Percentiles rank a stretch among this genome's conserved stretches.
These are phyloP conservation scores for Chrysopogon serrulatus DNA, from an alignment of 176 grass and related monocot genomes.

Conservation along the genomic window DNA sequence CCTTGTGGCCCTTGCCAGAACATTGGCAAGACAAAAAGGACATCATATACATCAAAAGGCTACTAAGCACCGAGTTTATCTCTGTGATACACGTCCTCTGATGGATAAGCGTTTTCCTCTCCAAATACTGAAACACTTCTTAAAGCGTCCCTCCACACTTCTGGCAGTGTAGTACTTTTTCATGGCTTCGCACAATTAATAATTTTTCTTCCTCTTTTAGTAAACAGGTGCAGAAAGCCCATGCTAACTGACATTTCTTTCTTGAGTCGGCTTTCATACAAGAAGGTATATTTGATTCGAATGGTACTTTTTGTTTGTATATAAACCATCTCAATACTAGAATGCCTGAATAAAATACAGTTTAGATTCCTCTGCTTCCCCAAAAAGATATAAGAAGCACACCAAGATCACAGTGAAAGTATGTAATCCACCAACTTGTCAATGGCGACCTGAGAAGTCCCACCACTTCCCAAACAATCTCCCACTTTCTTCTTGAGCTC, in stretches of 20 bases:
- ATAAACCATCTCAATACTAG: neutral
- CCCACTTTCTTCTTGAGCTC: neutral
- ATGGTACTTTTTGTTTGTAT: neutral
- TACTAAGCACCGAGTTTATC: no score
- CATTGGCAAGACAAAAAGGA: no score
- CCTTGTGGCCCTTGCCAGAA: no score
- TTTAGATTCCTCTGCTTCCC: neutral
- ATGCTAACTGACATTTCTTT: no score
- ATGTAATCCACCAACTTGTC: slow-evolving; percentile 13
- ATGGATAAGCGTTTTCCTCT: no score
- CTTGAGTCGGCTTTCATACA: no score
- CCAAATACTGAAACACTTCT: no score
- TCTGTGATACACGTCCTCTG: no score
- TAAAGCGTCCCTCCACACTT: no score
- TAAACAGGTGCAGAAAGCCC: neutral
- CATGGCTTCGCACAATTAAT: neutral
- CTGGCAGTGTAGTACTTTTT: neutral
- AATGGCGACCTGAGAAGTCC: neutral
- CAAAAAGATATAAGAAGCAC: neutral
- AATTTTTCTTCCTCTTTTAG: neutral
- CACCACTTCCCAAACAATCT: neutral
- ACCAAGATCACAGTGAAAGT: neutral
- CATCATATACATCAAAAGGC: no score
- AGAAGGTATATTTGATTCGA: neutral
- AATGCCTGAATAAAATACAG: neutral